Evolutionary conservation across 2,329 filamentous ascomycete species (phyloP), one percentile per base, ranked within the genome.

Genomic region (Fonsecaea monophora): DNA sequence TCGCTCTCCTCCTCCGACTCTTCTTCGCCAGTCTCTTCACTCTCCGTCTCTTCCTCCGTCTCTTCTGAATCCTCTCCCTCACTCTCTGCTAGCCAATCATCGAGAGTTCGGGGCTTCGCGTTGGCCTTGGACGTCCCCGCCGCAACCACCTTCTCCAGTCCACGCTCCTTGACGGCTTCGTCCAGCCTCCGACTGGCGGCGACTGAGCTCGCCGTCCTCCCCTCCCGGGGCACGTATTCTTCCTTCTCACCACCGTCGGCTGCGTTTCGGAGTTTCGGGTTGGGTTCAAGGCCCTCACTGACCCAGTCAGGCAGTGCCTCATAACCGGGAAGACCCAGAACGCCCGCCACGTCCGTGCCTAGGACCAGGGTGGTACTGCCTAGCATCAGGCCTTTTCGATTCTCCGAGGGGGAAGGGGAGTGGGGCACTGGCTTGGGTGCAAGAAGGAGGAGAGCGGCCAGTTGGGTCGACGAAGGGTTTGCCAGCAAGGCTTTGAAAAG

Each of bases 371-470:
- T 94, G 1, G 94, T 88, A 2, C 92, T 95, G 10, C 95, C 95
- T 0, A 99, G 84, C 0, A 90, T 83, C 65, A 94, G 90, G 0
- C 88, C 89, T 70, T 89, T 92, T 38, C 94, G 87, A 2, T 87
- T 89, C 76, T 97, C 94, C 0, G 92, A 96, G 0, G 95, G 95
- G 66, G 92, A 96, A 0, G 93, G 93, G 0, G 91, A 90, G 68
- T 96, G 92, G 0, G 95, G 95, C 0, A 95, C 92, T 0, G 95
- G 94, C 77, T 99, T 99, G 0, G 95, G 94, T 0, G 95, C 95
- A 1, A 98, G 86, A 0, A 99, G 88, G 77, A 98, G 90, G 13
- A 99, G 84, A 0, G 91, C 93, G 2, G 95, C 95, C 15, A 99
- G 86, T 77, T 98, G 92, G 0, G 88, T 90, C 7, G 86, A 87